These are phyloP conservation scores for Hypocreales sp. DNA, from an alignment of 2,329 filamentous ascomycete genomes.

Conservation along the genomic window DNA sequence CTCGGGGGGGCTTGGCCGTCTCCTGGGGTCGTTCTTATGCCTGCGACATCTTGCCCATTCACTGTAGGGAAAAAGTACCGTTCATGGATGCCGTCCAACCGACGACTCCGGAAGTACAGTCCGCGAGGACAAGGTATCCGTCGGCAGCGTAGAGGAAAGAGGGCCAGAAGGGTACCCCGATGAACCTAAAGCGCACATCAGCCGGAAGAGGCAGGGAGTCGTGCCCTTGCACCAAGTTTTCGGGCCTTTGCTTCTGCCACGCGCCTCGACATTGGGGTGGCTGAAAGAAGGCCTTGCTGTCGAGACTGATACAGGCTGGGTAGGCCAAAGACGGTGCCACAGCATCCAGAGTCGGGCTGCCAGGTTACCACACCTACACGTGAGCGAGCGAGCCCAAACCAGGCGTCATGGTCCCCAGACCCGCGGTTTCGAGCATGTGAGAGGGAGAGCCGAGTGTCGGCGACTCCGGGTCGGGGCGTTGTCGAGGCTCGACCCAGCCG, in stretches of 20 bases:
- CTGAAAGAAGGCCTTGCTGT: slow-evolving; percentile 1
- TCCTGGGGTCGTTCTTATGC: too few relatives aligned
- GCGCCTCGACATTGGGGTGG: slow-evolving; percentile 2
- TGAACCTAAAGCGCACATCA: too few relatives aligned
- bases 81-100: too few relatives aligned
- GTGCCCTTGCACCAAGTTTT: background rate
- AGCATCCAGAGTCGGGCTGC: slow-evolving; percentile 2
- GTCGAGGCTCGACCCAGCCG: background rate
- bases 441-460: slow-evolving; percentile 3
- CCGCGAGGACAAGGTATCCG: too few relatives aligned
- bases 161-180: too few relatives aligned
- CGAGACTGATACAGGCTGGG: slow-evolving; percentile 1
- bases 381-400: slow-evolving; percentile 1
- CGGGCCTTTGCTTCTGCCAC: slow-evolving; percentile 3
- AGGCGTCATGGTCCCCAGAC: background rate
- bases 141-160: too few relatives aligned
- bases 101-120: too few relatives aligned
- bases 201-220: too few relatives aligned
- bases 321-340: slow-evolving; percentile 2
- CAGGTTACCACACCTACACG: slow-evolving; percentile 2
- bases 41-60: too few relatives aligned
- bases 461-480: slow-evolving; percentile 1
- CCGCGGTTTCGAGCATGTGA: background rate
- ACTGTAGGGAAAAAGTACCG: too few relatives aligned
- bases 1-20: too few relatives aligned